A percentile compares a stretch with the other conserved stretches of the same genome.
phyloP scores from a whole-genome alignment of 2,329 filamentous ascomycete genomes.

The Diaporthe citriasiana region DNA sequence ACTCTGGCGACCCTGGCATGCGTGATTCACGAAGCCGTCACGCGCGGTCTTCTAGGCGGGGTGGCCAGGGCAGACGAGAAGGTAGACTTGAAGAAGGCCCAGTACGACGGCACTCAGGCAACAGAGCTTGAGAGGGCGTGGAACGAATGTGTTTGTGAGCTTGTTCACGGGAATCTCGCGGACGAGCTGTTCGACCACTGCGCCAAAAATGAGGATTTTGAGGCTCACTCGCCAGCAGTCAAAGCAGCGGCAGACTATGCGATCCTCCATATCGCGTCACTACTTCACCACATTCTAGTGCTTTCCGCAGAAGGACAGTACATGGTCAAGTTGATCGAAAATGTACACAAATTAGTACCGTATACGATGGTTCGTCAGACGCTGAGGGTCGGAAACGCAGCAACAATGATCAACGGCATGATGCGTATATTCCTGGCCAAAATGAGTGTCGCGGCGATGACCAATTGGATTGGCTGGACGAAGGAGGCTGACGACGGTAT shows the following conservation, averaged over 20 bases:
- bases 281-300: slow-evolving; percentile 81
- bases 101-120: slow-evolving; percentile 71
- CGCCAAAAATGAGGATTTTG: slow-evolving; percentile 72
- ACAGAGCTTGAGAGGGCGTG: slow-evolving; percentile 75
- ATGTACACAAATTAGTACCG: slow-evolving; percentile 77
- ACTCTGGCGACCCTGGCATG: slow-evolving; percentile 80
- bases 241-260: slow-evolving; percentile 76
- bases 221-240: slow-evolving; percentile 73
- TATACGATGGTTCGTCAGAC: slow-evolving; percentile 82
- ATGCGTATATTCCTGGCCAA: slow-evolving; percentile 82
- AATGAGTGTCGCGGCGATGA: slow-evolving; percentile 78
- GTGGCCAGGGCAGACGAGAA: slow-evolving; percentile 53
- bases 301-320: slow-evolving; percentile 82
- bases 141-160: slow-evolving; percentile 74
- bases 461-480: slow-evolving; percentile 84
- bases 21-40: slow-evolving; percentile 77
- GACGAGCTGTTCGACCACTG: slow-evolving; percentile 75
- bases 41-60: slow-evolving; percentile 76
- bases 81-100: slow-evolving; percentile 48
- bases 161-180: slow-evolving; percentile 77
- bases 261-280: slow-evolving; percentile 79
- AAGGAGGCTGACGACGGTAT: slow-evolving; percentile 81
- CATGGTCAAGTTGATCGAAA: slow-evolving; percentile 78
- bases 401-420: slow-evolving; percentile 85
- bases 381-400: slow-evolving; percentile 81